phyloP scores from a whole-genome alignment of 345 rosid genomes.

The Clarkia xantiana region DNA sequence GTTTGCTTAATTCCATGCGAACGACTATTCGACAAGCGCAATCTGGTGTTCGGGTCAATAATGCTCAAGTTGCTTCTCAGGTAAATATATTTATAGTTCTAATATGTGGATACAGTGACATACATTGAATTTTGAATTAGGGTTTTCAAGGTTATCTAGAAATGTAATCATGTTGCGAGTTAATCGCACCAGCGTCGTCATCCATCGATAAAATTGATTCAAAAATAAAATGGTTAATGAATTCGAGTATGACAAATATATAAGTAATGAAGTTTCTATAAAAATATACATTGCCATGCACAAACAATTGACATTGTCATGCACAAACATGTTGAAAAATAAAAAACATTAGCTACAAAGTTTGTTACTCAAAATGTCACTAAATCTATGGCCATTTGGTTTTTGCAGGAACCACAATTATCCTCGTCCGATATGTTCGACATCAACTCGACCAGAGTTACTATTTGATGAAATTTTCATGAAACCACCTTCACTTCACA shows the following conservation, averaged over 20 bases:
- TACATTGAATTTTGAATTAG: not conserved
- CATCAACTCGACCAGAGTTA: constrained; percentile 30
- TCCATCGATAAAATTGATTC: too few relatives aligned
- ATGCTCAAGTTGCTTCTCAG: constrained; percentile 24
- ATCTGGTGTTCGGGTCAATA: constrained; percentile 19
- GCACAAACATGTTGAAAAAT: too few relatives aligned
- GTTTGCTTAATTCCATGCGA: constrained; percentile 41
- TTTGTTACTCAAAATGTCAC: too few relatives aligned
- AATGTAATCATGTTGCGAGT: too few relatives aligned
- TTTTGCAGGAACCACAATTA: constrained; percentile 57
- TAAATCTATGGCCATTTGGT: constrained; percentile 10
- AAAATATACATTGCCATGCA: too few relatives aligned
- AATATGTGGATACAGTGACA: not conserved
- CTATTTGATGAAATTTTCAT: constrained; percentile 20
- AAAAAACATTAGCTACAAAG: not conserved
- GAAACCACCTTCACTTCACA: too few relatives aligned
- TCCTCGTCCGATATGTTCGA: constrained; percentile 48
- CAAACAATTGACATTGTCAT: too few relatives aligned
- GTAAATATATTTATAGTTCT: too few relatives aligned
- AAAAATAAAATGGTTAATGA: too few relatives aligned
- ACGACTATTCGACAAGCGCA: constrained; percentile 29
- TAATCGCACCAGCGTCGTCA: too few relatives aligned
- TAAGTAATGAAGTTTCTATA: too few relatives aligned
- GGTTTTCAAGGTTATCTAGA: not conserved
- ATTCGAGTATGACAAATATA: too few relatives aligned